Evolutionary conservation across 495 filamentous ascomycete genomes (phyloP).

Genomic region (Neurospora sp.): DNA sequence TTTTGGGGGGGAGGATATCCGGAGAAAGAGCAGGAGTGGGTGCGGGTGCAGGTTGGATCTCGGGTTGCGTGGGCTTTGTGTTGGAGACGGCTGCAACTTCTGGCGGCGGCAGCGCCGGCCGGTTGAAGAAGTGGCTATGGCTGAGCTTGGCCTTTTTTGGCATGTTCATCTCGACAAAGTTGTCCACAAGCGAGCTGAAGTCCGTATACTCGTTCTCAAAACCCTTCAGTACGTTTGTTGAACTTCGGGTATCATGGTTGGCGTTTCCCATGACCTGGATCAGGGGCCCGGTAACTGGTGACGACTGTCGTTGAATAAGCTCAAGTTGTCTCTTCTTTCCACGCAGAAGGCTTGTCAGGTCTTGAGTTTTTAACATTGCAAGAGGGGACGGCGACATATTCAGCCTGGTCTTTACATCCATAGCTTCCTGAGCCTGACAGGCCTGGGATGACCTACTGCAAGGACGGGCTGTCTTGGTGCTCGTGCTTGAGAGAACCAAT

Average conservation of each 20-base stretch:
- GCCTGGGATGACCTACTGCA: not conserved
- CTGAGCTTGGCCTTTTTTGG: conserved; percentile 23
- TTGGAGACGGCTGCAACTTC: not conserved
- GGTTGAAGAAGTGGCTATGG: conserved; percentile 8
- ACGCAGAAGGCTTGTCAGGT: conserved; percentile 8
- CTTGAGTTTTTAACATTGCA: not conserved
- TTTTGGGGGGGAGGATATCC: conserved; percentile 7
- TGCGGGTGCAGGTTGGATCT: conserved; percentile 5
- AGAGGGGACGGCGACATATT: not conserved
- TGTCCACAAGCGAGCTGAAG: conserved; percentile 27
- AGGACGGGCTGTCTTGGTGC: not conserved
- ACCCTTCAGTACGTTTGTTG: conserved; percentile 9
- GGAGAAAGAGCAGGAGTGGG: conserved; percentile 16
- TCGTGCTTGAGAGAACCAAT: not conserved
- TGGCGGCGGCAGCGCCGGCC: not conserved
- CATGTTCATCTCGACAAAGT: conserved; percentile 34
- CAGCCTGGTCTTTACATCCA: not conserved
- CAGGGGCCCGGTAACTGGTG: not conserved
- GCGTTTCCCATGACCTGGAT: not conserved
- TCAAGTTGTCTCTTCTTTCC: conserved; percentile 9
- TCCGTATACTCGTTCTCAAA: conserved; percentile 10
- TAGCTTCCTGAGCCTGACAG: not conserved
- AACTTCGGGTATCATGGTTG: not conserved
- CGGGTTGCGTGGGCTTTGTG: not conserved
- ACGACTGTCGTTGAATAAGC: not conserved